phyloP scores from a whole-genome alignment of 371 early-diverging fungal genomes.

The Circinella umbellata region DNA sequence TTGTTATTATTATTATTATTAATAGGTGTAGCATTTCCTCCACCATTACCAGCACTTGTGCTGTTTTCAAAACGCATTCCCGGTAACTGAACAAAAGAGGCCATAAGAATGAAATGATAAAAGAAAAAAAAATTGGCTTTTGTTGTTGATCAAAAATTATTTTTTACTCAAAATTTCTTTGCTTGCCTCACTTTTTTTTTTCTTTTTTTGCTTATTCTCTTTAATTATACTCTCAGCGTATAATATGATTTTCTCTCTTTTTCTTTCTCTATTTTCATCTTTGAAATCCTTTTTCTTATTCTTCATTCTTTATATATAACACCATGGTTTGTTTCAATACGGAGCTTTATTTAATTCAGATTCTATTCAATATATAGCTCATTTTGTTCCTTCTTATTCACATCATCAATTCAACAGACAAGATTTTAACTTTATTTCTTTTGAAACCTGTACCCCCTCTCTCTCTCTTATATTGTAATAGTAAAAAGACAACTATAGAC shows the following conservation, averaged over 20 bases:
- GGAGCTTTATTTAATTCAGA: constrained; percentile 5
- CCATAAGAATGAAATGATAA: not conserved
- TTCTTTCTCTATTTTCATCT: not conserved
- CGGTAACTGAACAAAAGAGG: constrained; percentile 8
- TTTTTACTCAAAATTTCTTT: too few species aligned
- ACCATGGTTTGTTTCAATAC: constrained; percentile 16
- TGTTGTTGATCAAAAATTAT: not conserved
- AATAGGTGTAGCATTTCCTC: not conserved
- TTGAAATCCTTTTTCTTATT: not conserved
- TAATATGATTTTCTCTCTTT: constrained; percentile 2
- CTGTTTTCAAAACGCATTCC: constrained; percentile 4
- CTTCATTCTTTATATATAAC: constrained; percentile 7
- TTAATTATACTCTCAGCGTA: not conserved
- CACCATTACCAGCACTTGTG: not conserved
- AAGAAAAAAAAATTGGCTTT: not conserved
- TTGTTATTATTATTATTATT: not conserved
- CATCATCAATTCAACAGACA: not conserved
- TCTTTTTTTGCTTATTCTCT: too few species aligned
- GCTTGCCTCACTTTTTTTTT: too few species aligned
- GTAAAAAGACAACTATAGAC: too few species aligned
- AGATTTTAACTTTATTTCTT: not conserved
- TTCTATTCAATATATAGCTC: not conserved
- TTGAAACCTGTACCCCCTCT: not conserved
- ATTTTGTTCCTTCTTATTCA: too few species aligned
- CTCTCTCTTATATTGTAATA: too few species aligned